A percentile compares a stretch with the other conserved stretches of the same genome.
These are phyloP conservation scores for Neurospora hispaniola DNA, from an alignment of 495 filamentous ascomycete species.

Conservation along the genomic window DNA sequence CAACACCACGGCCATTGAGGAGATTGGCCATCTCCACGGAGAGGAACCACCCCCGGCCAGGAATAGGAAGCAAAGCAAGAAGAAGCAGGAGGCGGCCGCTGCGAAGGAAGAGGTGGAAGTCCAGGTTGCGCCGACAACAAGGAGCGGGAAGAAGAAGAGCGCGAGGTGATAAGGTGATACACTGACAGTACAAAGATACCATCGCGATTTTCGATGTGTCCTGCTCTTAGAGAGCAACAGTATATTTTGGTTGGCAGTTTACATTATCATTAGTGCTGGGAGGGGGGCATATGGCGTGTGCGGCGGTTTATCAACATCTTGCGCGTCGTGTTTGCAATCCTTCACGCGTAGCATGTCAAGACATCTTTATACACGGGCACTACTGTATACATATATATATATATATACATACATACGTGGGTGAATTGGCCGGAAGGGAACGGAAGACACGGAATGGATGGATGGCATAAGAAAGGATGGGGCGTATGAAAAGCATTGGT, in stretches of 20 bases:
- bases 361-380: neutral
- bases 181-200: too few relatives aligned
- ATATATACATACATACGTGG: neutral
- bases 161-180: neutral
- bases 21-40: slow-evolving; percentile 74
- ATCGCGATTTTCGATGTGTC: too few relatives aligned
- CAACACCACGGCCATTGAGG: slow-evolving; percentile 64
- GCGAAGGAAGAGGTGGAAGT: slow-evolving; percentile 8
- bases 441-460: neutral
- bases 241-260: too few relatives aligned
- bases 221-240: too few relatives aligned
- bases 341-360: neutral
- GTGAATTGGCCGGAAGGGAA: neutral
- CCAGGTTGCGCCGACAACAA: slow-evolving; percentile 5
- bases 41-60: slow-evolving; percentile 59
- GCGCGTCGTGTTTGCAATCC: neutral
- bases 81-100: slow-evolving; percentile 18
- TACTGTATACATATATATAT: neutral
- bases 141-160: slow-evolving; percentile 13
- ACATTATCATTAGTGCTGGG: neutral
- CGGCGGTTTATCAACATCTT: neutral
- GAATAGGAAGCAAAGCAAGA: slow-evolving; percentile 42
- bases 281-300: neutral
- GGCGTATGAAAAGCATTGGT: neutral
- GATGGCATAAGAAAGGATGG: neutral